A percentile compares a stretch with the other conserved stretches of the same genome.
These are phyloP conservation scores for Meyerozyma elateridarum DNA, from an alignment of 1,139 yeast species.

Conservation along the genomic window DNA sequence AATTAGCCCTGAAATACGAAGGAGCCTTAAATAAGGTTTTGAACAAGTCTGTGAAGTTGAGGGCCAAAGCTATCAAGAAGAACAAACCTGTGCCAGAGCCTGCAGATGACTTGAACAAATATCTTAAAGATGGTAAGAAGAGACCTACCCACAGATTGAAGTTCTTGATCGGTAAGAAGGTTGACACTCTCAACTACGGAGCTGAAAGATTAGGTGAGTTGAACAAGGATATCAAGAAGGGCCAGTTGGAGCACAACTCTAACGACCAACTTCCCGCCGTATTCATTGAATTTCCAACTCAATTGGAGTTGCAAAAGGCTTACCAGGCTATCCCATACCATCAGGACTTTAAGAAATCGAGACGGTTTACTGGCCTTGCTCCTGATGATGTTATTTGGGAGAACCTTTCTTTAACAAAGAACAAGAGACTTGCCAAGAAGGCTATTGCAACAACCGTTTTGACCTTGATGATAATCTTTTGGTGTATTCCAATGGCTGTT, in stretches of 20 bases:
- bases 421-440: conserved; percentile 37
- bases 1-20: conserved; percentile 55
- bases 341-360: conserved; percentile 56
- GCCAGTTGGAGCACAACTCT: conserved; percentile 47
- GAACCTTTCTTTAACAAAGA: conserved; percentile 48
- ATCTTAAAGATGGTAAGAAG: conserved; percentile 54
- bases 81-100: conserved; percentile 50
- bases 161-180: conserved; percentile 64
- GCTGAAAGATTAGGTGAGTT: conserved; percentile 62
- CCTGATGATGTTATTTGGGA: conserved; percentile 86
- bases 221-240: conserved; percentile 56
- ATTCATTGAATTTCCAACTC: conserved; percentile 81
- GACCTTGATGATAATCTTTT: conserved; percentile 57
- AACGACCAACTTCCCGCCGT: conserved; percentile 63
- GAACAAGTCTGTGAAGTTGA: conserved; percentile 51
- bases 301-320: conserved; percentile 87
- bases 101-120: conserved; percentile 51
- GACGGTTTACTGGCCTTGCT: conserved; percentile 54
- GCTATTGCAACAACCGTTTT: conserved; percentile 40
- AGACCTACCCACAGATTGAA: conserved; percentile 64
- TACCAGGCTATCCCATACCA: conserved; percentile 72
- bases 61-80: conserved; percentile 54
- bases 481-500: conserved; percentile 86
- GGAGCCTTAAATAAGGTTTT: conserved; percentile 52
- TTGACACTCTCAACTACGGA: conserved; percentile 74